These are phyloP conservation scores for Penicillium cosmopolitanum DNA, from an alignment of 495 filamentous ascomycete species.

Conservation along the genomic window DNA sequence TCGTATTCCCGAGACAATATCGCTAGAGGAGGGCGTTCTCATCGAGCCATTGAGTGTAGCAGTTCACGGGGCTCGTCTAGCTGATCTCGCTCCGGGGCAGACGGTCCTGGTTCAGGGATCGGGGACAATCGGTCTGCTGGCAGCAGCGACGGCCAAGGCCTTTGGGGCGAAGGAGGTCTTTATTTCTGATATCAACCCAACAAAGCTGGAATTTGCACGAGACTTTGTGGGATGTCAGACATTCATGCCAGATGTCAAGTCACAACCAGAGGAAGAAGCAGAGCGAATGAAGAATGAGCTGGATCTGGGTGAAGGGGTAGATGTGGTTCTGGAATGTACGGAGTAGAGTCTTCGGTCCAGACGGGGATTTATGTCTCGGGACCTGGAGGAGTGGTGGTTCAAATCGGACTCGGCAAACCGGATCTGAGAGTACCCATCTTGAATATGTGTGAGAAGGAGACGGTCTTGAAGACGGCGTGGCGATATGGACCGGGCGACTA, in stretches of 20 bases:
- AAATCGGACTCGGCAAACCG: constrained; percentile 14
- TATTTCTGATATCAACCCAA: constrained; percentile 73
- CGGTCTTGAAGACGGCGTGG: neutral
- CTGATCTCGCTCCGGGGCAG: constrained; percentile 65
- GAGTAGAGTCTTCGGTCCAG: constrained; percentile 6
- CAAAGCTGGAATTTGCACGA: constrained; percentile 6
- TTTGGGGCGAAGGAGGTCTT: constrained; percentile 75
- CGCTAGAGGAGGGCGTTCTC: constrained; percentile 76
- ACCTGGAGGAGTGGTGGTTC: constrained; percentile 8
- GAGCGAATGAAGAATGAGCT: neutral
- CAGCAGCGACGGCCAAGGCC: constrained; percentile 69
- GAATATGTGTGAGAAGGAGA: constrained; percentile 12
- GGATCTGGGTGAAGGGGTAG: constrained; percentile 1
- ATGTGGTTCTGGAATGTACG: constrained; percentile 10
- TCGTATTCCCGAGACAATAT: constrained; percentile 68
- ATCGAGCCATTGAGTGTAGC: constrained; percentile 81
- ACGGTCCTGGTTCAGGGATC: constrained; percentile 78
- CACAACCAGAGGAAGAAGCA: neutral
- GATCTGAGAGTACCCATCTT: constrained; percentile 3
- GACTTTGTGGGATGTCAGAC: neutral
- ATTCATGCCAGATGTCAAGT: constrained; percentile 2
- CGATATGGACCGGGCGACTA: constrained; percentile 11
- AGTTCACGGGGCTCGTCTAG: constrained; percentile 73
- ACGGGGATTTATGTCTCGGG: constrained; percentile 5
- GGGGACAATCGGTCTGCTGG: constrained; percentile 79